Evolutionary conservation across 2,329 filamentous ascomycete genomes (phyloP), one percentile per base, ranked within the genome.

Genomic region (Colletotrichum sp.): DNA sequence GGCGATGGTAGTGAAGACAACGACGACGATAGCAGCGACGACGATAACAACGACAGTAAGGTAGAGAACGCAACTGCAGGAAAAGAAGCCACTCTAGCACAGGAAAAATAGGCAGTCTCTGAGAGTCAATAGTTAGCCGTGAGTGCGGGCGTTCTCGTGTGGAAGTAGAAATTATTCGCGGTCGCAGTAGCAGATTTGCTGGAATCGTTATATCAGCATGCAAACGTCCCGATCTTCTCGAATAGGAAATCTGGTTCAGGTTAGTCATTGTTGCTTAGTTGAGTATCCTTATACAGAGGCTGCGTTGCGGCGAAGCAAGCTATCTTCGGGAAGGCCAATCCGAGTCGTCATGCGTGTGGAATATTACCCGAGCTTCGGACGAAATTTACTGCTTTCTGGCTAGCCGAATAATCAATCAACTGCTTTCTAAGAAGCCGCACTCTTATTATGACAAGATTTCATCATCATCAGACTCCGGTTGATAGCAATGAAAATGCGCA

Each of bases 341-440:
- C n/a, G 10, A 49, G 21, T 21, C 2, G 9, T 21, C 9, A 49
- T 21, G 44, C 44, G 0, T 3, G 0, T 7, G 1, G 18, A 21
- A 21, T 49, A 10, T 49, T 7, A 21, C 44, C 44, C 44, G 44
- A 21, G 44, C 44, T 21, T 49, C 18, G 44, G 44, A 49, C n/a
- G 44, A 49, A 49, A 13, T 49, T 49, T 21, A 21, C 9, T 49
- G n/a, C n/a, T n/a, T 49, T 49, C n/a, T 49, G n/a, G 18, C 18
- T 49, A n/a, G 18, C 9, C 39, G 39, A 44, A 49, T n/a, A 12
- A 49, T n/a, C 39, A 49, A 49, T 4, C 16, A 36, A 36, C 18
- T 44, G 0, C 1, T 2, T 44, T 10, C 1, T 18, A 0, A n/a
- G 18, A 44, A 44, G 39, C 0, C 18, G n/a, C n/a, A 21, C 5